Conservation (phyloP, 345 rosid species). For the Salix arbutifolia region DNA sequence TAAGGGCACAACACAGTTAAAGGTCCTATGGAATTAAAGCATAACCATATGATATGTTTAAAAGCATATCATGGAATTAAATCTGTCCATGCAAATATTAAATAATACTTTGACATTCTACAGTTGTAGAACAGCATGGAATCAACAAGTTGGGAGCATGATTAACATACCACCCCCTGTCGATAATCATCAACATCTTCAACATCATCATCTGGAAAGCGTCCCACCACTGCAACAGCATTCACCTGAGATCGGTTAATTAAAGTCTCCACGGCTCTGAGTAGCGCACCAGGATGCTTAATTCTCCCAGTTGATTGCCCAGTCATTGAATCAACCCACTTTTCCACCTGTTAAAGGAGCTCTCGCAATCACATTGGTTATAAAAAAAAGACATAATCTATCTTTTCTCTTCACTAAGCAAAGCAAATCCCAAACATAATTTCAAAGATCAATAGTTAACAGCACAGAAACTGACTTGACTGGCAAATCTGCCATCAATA, state of each 20-base stretch:
- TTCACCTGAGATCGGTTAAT: constrained; percentile 38
- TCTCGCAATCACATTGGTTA: background rate
- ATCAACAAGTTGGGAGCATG: background rate
- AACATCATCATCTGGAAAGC: constrained; percentile 55
- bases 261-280: constrained; percentile 46
- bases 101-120: background rate
- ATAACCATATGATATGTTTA: too few species aligned
- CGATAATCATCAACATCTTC: constrained; percentile 47
- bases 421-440: background rate
- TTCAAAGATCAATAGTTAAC: background rate
- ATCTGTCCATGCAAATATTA: too few species aligned
- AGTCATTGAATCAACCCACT: constrained; percentile 52
- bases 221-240: constrained; percentile 54
- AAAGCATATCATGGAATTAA: background rate
- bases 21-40: background rate
- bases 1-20: background rate
- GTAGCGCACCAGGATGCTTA: constrained; percentile 44
- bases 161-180: constrained; percentile 43
- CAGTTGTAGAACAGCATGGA: background rate
- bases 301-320: constrained; percentile 63
- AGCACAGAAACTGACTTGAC: background rate
- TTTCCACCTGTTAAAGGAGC: constrained; percentile 37
- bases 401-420: background rate
- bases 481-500: too few species aligned
- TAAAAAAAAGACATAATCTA: background rate